Evolutionary conservation across 495 filamentous ascomycete genomes (phyloP).

Genomic region (Cudoniella acicularis): DNA sequence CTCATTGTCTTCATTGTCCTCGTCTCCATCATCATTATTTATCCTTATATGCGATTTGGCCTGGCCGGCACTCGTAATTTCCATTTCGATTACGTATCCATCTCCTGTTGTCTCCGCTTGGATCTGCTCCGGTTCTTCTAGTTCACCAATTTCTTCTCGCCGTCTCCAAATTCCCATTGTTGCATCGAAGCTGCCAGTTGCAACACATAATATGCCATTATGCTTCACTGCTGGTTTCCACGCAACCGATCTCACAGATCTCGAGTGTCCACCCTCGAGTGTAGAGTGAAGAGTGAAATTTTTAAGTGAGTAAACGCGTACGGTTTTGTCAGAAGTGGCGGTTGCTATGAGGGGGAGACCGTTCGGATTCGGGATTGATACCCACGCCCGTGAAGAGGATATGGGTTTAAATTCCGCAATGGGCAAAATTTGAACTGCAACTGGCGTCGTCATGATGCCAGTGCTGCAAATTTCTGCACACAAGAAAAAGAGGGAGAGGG

Average conservation of each 20-base stretch:
- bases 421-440: not conserved
- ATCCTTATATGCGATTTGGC: slow-evolving; percentile 5
- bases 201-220: slow-evolving; percentile 65
- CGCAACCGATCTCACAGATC: slow-evolving; percentile 71
- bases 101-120: slow-evolving; percentile 13
- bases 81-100: slow-evolving; percentile 23
- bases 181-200: slow-evolving; percentile 87
- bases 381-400: slow-evolving; percentile 82
- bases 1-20: slow-evolving; percentile 52
- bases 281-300: slow-evolving; percentile 73
- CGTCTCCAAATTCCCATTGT: slow-evolving; percentile 85
- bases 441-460: not conserved
- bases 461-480: not conserved
- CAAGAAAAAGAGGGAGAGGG: not conserved
- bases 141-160: slow-evolving; percentile 39
- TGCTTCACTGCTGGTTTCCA: slow-evolving; percentile 70
- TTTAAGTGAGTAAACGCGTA: slow-evolving; percentile 81
- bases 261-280: slow-evolving; percentile 84
- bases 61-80: slow-evolving; percentile 28
- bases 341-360: slow-evolving; percentile 81
- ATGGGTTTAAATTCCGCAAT: slow-evolving; percentile 51
- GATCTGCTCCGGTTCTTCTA: slow-evolving; percentile 15
- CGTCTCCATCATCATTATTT: not conserved
- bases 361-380: slow-evolving; percentile 76
- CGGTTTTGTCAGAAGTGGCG: slow-evolving; percentile 77